These are phyloP conservation scores for Cercophora samala DNA, from an alignment of 495 filamentous ascomycete genomes.

Conservation along the genomic window DNA sequence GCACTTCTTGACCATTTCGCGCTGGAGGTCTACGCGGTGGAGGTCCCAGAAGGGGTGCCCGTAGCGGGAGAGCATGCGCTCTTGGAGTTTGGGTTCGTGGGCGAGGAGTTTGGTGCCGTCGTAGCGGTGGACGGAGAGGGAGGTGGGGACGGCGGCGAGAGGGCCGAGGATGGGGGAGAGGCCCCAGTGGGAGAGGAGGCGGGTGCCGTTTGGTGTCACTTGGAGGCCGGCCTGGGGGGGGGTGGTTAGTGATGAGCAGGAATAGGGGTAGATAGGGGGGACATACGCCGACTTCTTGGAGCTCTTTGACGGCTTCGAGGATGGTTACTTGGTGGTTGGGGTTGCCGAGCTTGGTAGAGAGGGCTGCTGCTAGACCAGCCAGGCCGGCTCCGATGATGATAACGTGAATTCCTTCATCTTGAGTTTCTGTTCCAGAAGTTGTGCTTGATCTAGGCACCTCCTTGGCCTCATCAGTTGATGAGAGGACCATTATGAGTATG, in stretches of 20 bases:
- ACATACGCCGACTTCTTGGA: slow-evolving; percentile 46
- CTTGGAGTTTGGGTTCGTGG: slow-evolving; percentile 48
- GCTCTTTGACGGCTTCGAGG: slow-evolving; percentile 46
- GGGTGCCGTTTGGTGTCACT: slow-evolving; percentile 52
- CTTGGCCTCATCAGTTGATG: neutral
- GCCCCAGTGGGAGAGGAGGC: slow-evolving; percentile 49
- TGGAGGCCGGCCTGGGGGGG: slow-evolving; percentile 49
- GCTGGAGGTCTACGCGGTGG: slow-evolving; percentile 55
- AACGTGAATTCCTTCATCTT: slow-evolving; percentile 32
- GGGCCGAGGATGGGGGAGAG: slow-evolving; percentile 45
- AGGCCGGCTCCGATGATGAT: slow-evolving; percentile 57
- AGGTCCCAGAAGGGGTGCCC: slow-evolving; percentile 52
- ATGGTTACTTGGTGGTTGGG: slow-evolving; percentile 50
- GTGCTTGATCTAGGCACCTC: neutral
- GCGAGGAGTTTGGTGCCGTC: slow-evolving; percentile 53
- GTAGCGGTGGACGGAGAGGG: slow-evolving; percentile 58
- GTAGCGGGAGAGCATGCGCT: slow-evolving; percentile 42
- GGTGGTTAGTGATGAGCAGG: slow-evolving; percentile 16
- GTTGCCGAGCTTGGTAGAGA: slow-evolving; percentile 51
- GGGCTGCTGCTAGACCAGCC: slow-evolving; percentile 55
- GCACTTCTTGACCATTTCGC: slow-evolving; percentile 41
- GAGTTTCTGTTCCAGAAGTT: neutral
- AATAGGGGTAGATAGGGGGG: slow-evolving; percentile 19
- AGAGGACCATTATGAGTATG: neutral
- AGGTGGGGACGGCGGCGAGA: slow-evolving; percentile 50